Evolutionary conservation across 2,329 filamentous ascomycete genomes (phyloP).

Genomic region (Sordariomycetes sp.): DNA sequence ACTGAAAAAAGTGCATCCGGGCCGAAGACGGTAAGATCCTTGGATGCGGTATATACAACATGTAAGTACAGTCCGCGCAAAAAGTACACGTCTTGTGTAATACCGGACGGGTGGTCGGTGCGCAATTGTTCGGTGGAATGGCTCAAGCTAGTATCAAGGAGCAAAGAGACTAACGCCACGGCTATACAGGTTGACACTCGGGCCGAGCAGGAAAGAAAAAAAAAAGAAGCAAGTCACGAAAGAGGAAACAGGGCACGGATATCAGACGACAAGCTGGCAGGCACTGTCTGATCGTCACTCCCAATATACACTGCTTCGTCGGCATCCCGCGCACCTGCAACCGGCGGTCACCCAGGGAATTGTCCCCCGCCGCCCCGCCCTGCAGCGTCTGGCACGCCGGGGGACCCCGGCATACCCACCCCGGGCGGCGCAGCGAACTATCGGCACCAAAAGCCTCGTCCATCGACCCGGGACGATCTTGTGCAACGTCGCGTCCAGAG

Average conservation of each 20-base stretch:
- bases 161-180: neutral
- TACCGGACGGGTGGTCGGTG: neutral
- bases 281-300: neutral
- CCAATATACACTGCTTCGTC: neutral
- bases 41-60: neutral
- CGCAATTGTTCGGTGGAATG: neutral
- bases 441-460: too few relatives aligned
- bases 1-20: too few relatives aligned
- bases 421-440: neutral
- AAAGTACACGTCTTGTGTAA: neutral
- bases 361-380: too few relatives aligned
- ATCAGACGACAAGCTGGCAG: neutral
- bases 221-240: neutral
- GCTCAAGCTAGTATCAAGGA: neutral
- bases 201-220: neutral
- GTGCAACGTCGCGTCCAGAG: neutral
- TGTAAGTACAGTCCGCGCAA: neutral
- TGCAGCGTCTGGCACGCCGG: neutral
- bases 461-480: neutral
- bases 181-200: too few relatives aligned
- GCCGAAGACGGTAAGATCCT: too few relatives aligned
- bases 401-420: neutral
- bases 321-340: neutral
- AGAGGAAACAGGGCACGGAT: neutral
- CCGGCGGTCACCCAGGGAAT: neutral